Evolutionary conservation across 2,329 filamentous ascomycete genomes (phyloP).

Genomic region (Neopestalotiopsis sp.): DNA sequence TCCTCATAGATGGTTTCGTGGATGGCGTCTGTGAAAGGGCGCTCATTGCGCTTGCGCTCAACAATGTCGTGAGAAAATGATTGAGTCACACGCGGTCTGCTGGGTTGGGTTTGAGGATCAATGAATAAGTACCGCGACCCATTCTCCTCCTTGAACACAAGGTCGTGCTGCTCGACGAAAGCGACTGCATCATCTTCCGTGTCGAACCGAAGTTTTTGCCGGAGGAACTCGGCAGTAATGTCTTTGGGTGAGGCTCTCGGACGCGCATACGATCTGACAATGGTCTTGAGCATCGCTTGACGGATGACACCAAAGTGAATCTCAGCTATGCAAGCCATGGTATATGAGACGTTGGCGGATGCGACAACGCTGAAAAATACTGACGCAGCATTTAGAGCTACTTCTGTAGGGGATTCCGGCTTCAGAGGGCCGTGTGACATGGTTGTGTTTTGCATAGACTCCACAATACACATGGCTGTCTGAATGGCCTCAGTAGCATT

Average conservation of each 20-base stretch:
- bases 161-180: slow-evolving; percentile 65
- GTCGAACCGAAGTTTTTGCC: slow-evolving; percentile 69
- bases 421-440: slow-evolving; percentile 63
- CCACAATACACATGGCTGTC: slow-evolving; percentile 65
- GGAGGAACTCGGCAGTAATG: slow-evolving; percentile 61
- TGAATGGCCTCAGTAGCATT: slow-evolving; percentile 66
- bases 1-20: slow-evolving; percentile 56
- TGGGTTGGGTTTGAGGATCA: slow-evolving; percentile 48
- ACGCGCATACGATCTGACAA: slow-evolving; percentile 61
- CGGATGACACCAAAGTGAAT: slow-evolving; percentile 69
- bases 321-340: slow-evolving; percentile 73
- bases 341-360: slow-evolving; percentile 64
- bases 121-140: slow-evolving; percentile 49
- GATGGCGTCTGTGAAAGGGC: slow-evolving; percentile 60
- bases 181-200: slow-evolving; percentile 68
- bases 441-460: slow-evolving; percentile 64
- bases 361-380: slow-evolving; percentile 67
- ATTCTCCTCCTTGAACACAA: slow-evolving; percentile 54
- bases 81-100: slow-evolving; percentile 58
- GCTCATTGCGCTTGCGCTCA: slow-evolving; percentile 62
- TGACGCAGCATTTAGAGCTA: slow-evolving; percentile 55
- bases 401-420: slow-evolving; percentile 52
- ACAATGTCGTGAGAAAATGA: slow-evolving; percentile 62
- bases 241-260: slow-evolving; percentile 64
- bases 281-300: slow-evolving; percentile 60